Base-by-base conservation (phyloP, 2,329 filamentous ascomycete genomes). In the Juglanconis oblonga region DNA sequence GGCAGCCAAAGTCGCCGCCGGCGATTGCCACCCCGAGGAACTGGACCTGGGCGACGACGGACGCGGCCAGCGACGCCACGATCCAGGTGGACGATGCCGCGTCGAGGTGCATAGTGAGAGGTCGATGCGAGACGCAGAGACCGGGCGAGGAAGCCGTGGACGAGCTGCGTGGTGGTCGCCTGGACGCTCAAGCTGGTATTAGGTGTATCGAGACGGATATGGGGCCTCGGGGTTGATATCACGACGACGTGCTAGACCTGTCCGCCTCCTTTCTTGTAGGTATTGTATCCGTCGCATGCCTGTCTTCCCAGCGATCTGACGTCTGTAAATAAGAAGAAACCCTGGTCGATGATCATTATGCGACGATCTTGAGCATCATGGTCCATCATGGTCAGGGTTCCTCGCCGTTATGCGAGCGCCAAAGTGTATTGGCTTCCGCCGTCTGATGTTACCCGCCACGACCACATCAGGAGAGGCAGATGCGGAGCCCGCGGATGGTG, bases 1-100 rank as follows among this genome's bases (percentile, higher is more conserved):
- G 70, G 58, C 78, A 80, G 5, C 78, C 79, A 68, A 81, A 79
- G 60, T 81, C 79, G 42, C 77, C 78, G 59, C 78, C 78, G 5
- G 78, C 73, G 57, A 81, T 77, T 31, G 77, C 76, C 7, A 81
- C 75, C 49, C 79, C 75, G 50, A 52, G 57, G 10, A 58, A 58
- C 2, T 54, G 57, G 33, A 58, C 50, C 36, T 58, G 57, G 14
- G 51, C 57, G 35, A 49, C 42, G 32, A 52, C 50, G 42, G 49
- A 53, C 31, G 56, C 42, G 49, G 52, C 50, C 50, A 58, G 50
- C 35, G 56, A 53, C 42, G 47, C 56, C 1, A 40, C 49, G 33
- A 35, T n/a, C 14, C 24, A 9, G 2, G 8, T 49, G 2, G 45
- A 49, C 4, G 17, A 7, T 6, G n/a, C 8, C 11, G 10, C 1